Evolutionary conservation across 2,329 filamentous ascomycete genomes (phyloP).

Genomic region (Diaporthe citriasiana): DNA sequence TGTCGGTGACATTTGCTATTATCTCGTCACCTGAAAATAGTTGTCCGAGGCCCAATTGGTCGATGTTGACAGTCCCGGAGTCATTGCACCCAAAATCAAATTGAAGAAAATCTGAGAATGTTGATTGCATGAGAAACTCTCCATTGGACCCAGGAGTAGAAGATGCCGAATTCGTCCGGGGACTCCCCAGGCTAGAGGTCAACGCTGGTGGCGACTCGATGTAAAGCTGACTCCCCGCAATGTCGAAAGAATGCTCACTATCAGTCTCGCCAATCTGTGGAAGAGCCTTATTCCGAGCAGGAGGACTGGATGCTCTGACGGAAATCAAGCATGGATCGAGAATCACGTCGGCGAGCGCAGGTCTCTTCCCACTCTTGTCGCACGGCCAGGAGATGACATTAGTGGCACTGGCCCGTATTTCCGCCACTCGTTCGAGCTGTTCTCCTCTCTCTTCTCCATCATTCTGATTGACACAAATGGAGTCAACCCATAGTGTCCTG

Average conservation of each 20-base stretch:
- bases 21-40: neutral
- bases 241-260: neutral
- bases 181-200: neutral
- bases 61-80: neutral
- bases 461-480: neutral
- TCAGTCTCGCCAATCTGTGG: neutral
- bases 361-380: neutral
- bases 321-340: too few species aligned
- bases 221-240: too few species aligned
- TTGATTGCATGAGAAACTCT: neutral
- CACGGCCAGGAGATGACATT: neutral
- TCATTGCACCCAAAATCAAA: too few species aligned
- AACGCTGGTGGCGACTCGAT: neutral
- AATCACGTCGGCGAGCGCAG: neutral
- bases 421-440: neutral
- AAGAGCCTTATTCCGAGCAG: neutral
- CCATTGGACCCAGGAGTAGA: neutral
- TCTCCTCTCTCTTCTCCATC: neutral
- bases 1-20: neutral
- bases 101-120: neutral
- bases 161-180: neutral
- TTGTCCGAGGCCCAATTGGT: neutral
- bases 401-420: neutral
- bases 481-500: neutral
- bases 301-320: neutral